Evolutionary conservation across 2,329 filamentous ascomycete genomes (phyloP).

Genomic region (Phoma sp.): DNA sequence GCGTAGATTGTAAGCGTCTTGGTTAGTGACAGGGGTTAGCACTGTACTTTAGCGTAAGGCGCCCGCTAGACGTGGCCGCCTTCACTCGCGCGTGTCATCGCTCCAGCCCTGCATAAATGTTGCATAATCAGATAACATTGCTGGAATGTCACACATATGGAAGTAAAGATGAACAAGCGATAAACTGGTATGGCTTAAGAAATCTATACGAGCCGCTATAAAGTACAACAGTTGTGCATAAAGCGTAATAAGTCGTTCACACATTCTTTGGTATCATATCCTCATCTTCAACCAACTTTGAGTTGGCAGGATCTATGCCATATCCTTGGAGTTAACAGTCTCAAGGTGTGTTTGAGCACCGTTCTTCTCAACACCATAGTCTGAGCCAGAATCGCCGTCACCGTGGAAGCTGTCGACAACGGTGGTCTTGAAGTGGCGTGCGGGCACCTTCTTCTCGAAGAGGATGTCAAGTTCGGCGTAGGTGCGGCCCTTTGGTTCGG

Average conservation of each 20-base stretch:
- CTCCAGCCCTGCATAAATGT: background rate
- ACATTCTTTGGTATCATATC: background rate
- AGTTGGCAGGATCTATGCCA: too few species aligned
- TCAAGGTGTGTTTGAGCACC: conserved; percentile 35
- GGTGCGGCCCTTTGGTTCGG: conserved; percentile 79
- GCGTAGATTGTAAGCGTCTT: background rate
- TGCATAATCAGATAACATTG: background rate
- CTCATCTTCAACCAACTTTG: too few species aligned
- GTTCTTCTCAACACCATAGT: conserved; percentile 33
- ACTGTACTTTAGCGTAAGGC: background rate
- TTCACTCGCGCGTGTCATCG: background rate
- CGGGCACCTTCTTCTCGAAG: conserved; percentile 65
- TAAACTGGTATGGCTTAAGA: background rate
- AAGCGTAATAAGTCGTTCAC: conserved; percentile 2
- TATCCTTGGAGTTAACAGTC: conserved; percentile 29
- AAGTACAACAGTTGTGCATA: conserved; percentile 4
- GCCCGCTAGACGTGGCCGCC: background rate
- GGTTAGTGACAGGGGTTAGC: background rate
- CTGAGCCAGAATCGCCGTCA: conserved; percentile 26
- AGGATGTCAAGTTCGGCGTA: conserved; percentile 86
- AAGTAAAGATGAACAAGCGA: background rate
- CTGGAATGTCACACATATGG: background rate
- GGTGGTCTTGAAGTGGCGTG: conserved; percentile 41
- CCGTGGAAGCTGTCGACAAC: conserved; percentile 35
- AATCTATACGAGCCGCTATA: conserved; percentile 3